Evolutionary conservation across 1,139 yeast species (phyloP), one percentile per base, ranked within the genome.

Genomic region (Neolecta irregularis): DNA sequence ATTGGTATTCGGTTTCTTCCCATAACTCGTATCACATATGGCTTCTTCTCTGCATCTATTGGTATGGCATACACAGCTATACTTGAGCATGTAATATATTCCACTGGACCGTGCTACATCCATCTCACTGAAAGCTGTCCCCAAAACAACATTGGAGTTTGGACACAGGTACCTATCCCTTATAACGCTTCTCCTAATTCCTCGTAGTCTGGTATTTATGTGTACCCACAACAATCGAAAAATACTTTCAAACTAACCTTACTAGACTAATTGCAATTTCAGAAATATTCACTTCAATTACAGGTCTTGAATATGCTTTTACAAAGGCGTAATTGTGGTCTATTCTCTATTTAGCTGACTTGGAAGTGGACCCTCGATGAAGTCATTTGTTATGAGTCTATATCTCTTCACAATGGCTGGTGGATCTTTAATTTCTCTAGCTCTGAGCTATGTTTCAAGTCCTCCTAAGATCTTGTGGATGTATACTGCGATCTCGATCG

Each of bases 61-160:
- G 67, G 92, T 26, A 76, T 78, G 74, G 67, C 72, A 24, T 72
- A 76, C 51, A 91, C 93, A 37, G 88, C 92, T 11, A 73, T 78
- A 30, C 65, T 79, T 45, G 94, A 83, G 59, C 70, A 72, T 51
- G 33, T 23, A 30, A 73, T 83, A 44, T 81, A 81, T 60, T 53
- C 58, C 33, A 62, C 78, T 5, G 81, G 81, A 16, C 88, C 91
- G 41, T 80, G 93, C 65, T 80, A 72, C 47, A 69, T 46, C 50
- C 37, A 85, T 91, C 30, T 51, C 49, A 13, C 49, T 42, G 47
- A 63, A 60, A 47, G n/a, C n/a, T n/a, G n/a, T n/a, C n/a, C n/a
- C n/a, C n/a, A n/a, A n/a, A n/a, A n/a, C n/a, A n/a, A n/a, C n/a
- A n/a, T n/a, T n/a, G n/a, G n/a, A n/a, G n/a, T n/a, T n/a, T n/a